Evolutionary conservation across 805 yeast species (phyloP).

Genomic region (Candida silvatica): DNA sequence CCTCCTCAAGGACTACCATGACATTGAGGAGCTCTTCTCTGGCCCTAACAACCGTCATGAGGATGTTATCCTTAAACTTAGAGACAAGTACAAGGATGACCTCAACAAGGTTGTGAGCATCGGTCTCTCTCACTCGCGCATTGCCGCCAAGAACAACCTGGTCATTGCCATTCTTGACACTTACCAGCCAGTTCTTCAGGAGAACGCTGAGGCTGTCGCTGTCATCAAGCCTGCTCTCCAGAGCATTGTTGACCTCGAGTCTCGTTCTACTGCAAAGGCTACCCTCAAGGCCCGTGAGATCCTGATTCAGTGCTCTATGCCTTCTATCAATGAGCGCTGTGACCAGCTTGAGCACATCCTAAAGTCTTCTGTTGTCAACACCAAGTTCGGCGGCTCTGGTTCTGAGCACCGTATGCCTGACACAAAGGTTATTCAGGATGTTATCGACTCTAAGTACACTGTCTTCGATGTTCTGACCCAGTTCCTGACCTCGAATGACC

Average conservation of each 20-base stretch:
- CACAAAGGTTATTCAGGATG: conserved; percentile 72
- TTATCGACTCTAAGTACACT: conserved; percentile 91
- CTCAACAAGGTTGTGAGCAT: conserved; percentile 62
- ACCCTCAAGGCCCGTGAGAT: conserved; percentile 94
- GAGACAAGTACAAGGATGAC: conserved; percentile 81
- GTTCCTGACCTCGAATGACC: conserved; percentile 76
- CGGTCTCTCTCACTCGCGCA: conserved; percentile 86
- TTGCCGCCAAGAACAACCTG: conserved; percentile 86
- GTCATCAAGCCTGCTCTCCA: conserved; percentile 66
- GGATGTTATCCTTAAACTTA: conserved; percentile 74
- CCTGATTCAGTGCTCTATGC: conserved; percentile 92
- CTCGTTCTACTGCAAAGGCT: conserved; percentile 87
- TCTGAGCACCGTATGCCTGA: conserved; percentile 75
- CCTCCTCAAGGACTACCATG: conserved; percentile 63
- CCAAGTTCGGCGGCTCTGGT: conserved; percentile 81
- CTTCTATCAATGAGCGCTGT: conserved; percentile 91
- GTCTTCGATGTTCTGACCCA: conserved; percentile 94
- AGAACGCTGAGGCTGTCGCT: conserved; percentile 57
- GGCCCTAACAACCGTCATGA: conserved; percentile 71
- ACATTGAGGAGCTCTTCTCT: conserved; percentile 70
- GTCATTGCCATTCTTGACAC: conserved; percentile 76
- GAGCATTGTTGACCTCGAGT: conserved; percentile 78
- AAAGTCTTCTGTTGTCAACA: conserved; percentile 82
- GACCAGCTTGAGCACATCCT: conserved; percentile 96
- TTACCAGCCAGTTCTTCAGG: conserved; percentile 73